A percentile compares a stretch with the other conserved stretches of the same genome.
Evolutionary conservation across 2,329 filamentous ascomycete genomes (phyloP).

Genomic region (Pseudocercospora vitis): DNA sequence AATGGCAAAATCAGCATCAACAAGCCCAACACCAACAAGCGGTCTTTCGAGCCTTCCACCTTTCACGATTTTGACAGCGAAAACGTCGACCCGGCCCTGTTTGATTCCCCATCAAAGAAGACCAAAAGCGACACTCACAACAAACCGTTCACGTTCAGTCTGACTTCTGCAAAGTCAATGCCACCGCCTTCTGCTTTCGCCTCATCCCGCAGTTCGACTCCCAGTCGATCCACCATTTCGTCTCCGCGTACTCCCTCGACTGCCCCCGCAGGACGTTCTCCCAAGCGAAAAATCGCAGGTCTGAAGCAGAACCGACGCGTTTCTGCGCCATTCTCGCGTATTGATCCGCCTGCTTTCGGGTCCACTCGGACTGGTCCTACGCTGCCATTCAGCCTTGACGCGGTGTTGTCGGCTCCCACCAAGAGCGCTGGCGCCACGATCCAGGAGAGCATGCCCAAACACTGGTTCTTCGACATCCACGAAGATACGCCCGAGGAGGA

Average conservation of each 20-base stretch:
- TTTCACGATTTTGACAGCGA: constrained; percentile 54
- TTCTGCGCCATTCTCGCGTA: constrained; percentile 63
- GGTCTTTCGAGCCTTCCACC: constrained; percentile 45
- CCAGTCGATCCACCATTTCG: constrained; percentile 41
- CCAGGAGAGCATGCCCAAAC: constrained; percentile 58
- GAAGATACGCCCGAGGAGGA: constrained; percentile 89
- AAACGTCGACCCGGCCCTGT: constrained; percentile 58
- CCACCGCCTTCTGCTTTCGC: constrained; percentile 39
- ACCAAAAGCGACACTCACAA: constrained; percentile 47
- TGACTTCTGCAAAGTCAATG: constrained; percentile 36
- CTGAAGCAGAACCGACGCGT: constrained; percentile 63
- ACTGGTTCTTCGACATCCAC: constrained; percentile 92
- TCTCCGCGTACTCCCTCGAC: constrained; percentile 47
- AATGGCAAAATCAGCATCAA: constrained; percentile 32
- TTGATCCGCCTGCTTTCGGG: constrained; percentile 67
- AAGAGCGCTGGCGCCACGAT: constrained; percentile 49
- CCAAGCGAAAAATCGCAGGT: constrained; percentile 68
- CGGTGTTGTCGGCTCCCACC: constrained; percentile 66
- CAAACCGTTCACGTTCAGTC: constrained; percentile 44
- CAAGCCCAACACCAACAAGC: constrained; percentile 45
- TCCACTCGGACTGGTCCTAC: constrained; percentile 42
- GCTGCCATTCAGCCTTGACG: constrained; percentile 79
- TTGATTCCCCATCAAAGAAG: constrained; percentile 55
- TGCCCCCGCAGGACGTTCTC: constrained; percentile 78
- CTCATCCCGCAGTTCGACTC: constrained; percentile 37